Percentiles rank a stretch among this genome's conserved stretches.
These are phyloP conservation scores for Globisporangium spiculum DNA, from an alignment of 352 stramenopile species.

Conservation along the genomic window DNA sequence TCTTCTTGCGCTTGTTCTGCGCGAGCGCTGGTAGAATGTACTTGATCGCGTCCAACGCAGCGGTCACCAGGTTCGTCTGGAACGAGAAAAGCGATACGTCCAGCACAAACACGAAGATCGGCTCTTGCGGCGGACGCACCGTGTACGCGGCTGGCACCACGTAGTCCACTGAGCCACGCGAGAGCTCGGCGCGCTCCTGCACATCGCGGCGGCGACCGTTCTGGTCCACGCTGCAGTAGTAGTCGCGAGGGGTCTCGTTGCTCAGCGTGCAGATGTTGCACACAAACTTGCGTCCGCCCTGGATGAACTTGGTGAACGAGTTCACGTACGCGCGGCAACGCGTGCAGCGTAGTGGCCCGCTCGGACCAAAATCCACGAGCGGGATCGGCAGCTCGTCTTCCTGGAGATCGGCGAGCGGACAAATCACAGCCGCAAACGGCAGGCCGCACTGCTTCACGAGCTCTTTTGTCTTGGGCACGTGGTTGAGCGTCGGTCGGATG, in stretches of 20 bases:
- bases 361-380: slow-evolving; percentile 84
- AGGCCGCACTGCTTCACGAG: slow-evolving; percentile 75
- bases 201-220: slow-evolving; percentile 80
- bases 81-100: slow-evolving; percentile 86
- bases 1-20: slow-evolving; percentile 83
- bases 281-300: slow-evolving; percentile 81
- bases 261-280: slow-evolving; percentile 88
- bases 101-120: slow-evolving; percentile 86
- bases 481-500: slow-evolving; percentile 86
- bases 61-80: slow-evolving; percentile 61
- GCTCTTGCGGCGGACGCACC: slow-evolving; percentile 74
- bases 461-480: slow-evolving; percentile 72
- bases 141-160: slow-evolving; percentile 82
- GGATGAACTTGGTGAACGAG: slow-evolving; percentile 85
- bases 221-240: slow-evolving; percentile 87
- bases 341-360: slow-evolving; percentile 77
- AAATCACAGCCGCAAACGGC: slow-evolving; percentile 80
- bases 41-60: slow-evolving; percentile 70
- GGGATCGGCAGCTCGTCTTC: slow-evolving; percentile 82
- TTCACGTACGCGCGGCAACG: slow-evolving; percentile 87
- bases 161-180: slow-evolving; percentile 83
- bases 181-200: slow-evolving; percentile 76
- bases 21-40: slow-evolving; percentile 73
- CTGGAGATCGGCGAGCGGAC: slow-evolving; percentile 75
- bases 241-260: slow-evolving; percentile 84